Evolutionary conservation across 164 flowering plant genomes (phyloP).

Genomic region (Vitis cinerea): DNA sequence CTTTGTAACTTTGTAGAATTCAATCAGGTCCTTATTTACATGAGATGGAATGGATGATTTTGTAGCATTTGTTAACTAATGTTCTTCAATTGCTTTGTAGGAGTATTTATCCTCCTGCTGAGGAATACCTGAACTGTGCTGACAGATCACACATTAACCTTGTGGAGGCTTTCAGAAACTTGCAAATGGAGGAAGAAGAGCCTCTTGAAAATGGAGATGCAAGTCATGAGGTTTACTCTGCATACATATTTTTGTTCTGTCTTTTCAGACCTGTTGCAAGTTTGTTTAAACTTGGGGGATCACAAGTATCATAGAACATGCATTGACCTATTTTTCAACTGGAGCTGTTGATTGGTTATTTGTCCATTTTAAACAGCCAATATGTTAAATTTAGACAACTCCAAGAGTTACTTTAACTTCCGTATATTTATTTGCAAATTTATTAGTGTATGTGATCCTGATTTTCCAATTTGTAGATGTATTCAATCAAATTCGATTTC

Average conservation of each 20-base stretch:
- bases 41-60: not conserved
- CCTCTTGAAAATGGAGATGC: slow-evolving; percentile 60
- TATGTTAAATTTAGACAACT: not conserved
- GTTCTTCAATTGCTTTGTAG: slow-evolving; percentile 24
- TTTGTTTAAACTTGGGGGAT: no score
- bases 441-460: not conserved
- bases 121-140: slow-evolving; percentile 46
- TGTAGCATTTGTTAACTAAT: not conserved
- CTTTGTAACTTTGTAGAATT: no score
- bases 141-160: slow-evolving; percentile 47
- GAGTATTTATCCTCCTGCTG: slow-evolving; percentile 52
- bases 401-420: not conserved
- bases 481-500: not conserved
- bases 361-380: no score
- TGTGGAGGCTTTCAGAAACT: slow-evolving; percentile 60
- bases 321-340: no score
- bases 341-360: no score
- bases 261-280: not conserved
- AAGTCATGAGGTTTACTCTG: slow-evolving; percentile 38
- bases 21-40: not conserved
- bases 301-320: no score
- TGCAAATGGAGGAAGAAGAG: slow-evolving; percentile 60
- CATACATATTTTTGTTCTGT: not conserved
- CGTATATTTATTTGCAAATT: not conserved
- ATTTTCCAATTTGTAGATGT: not conserved